A percentile compares a stretch with the other conserved stretches of the same genome.
phyloP scores from a whole-genome alignment of 768 basidiomycete genomes.

The Paxillus involutus region DNA sequence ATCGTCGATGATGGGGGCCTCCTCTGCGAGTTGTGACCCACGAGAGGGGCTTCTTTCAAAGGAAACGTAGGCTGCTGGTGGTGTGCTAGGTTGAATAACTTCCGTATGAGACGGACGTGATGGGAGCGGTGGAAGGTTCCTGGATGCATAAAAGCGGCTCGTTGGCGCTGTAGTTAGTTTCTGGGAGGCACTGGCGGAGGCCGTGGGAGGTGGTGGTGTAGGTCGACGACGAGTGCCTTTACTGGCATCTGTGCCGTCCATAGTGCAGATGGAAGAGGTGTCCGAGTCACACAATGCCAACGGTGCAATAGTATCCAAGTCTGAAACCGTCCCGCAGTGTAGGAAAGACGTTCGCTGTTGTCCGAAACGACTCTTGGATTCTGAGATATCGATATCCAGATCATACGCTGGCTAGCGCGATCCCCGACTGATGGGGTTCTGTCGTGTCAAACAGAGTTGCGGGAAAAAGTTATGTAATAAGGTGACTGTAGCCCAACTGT shows the following conservation, averaged over 20 bases:
- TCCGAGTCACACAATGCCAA: background rate
- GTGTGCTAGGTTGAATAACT: constrained; percentile 28
- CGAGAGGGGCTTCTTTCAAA: constrained; percentile 37
- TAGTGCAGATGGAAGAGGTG: constrained; percentile 19
- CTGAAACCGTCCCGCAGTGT: background rate
- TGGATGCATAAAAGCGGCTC: constrained; percentile 28
- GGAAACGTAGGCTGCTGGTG: constrained; percentile 27
- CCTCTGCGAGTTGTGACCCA: constrained; percentile 55
- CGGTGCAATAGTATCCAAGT: constrained; percentile 11
- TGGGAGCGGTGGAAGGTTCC: constrained; percentile 36
- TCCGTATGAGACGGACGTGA: constrained; percentile 36
- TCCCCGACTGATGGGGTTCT: too few species aligned
- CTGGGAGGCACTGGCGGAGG: constrained; percentile 31
- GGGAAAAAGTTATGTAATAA: too few species aligned
- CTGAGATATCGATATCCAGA: constrained; percentile 20
- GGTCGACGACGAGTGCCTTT: constrained; percentile 32
- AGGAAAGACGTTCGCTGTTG: constrained; percentile 2
- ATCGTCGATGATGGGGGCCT: constrained; percentile 36
- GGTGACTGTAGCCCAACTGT: too few species aligned
- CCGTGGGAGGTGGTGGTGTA: constrained; percentile 46
- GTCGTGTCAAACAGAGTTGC: too few species aligned
- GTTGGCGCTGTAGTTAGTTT: constrained; percentile 24
- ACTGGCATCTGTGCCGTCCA: constrained; percentile 49
- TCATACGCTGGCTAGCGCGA: constrained; percentile 4
- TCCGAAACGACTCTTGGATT: background rate